Conservation (phyloP, 768 basidiomycete species). For the Amanita inopinata region DNA sequence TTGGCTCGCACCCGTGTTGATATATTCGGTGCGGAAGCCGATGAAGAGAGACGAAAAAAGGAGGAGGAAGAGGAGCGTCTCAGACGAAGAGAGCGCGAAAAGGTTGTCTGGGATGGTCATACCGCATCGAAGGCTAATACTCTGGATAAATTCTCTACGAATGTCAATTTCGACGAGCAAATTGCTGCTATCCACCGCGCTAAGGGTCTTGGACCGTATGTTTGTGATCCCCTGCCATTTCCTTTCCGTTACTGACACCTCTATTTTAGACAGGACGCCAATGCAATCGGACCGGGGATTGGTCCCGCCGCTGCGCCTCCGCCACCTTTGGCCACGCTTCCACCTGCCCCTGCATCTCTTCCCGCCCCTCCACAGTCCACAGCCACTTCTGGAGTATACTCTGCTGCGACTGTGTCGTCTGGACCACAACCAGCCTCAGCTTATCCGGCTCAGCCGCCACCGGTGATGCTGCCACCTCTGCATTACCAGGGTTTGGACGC, state of each 20-base stretch:
- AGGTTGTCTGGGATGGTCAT: conserved; percentile 98
- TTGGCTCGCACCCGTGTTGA: conserved; percentile 95
- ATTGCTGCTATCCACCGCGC: conserved; percentile 94
- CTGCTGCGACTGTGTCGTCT: conserved; percentile 81
- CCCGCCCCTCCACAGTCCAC: conserved; percentile 58
- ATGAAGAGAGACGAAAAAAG: conserved; percentile 79
- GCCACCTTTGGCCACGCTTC: conserved; percentile 53
- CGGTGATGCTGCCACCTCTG: conserved; percentile 77
- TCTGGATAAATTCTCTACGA: conserved; percentile 85
- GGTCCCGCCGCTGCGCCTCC: conserved; percentile 65
- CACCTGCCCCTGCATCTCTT: conserved; percentile 61
- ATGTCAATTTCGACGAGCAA: conserved; percentile 95
- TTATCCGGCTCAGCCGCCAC: conserved; percentile 45
- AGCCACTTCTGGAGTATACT: conserved; percentile 42
- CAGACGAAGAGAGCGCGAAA: conserved; percentile 81
- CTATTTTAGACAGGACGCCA: conserved; percentile 50
- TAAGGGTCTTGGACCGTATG: conserved; percentile 82
- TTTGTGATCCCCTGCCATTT: conserved; percentile 14
- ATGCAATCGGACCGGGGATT: conserved; percentile 82
- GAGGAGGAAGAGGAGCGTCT: conserved; percentile 83
- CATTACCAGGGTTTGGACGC: conserved; percentile 77
- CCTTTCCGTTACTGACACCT: conserved; percentile 9
- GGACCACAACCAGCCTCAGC: conserved; percentile 85
- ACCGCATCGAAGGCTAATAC: conserved; percentile 89
- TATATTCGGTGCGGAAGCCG: conserved; percentile 90